Evolutionary conservation across 2,329 filamentous ascomycete species (phyloP), one percentile per base, ranked within the genome.

Genomic region (Corynespora cassiicola): DNA sequence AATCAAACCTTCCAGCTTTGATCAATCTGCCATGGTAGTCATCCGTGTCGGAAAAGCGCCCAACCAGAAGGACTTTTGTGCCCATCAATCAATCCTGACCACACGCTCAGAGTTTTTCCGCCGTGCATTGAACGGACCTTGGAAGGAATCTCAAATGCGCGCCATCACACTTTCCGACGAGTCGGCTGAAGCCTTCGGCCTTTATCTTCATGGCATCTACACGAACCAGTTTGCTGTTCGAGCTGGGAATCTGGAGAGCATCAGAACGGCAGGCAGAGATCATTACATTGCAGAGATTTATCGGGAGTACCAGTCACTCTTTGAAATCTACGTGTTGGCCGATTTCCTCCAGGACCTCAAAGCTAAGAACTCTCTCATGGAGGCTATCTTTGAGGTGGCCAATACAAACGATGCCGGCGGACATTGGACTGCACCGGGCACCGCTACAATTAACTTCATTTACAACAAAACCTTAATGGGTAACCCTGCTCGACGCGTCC

Each of bases 21-120:
- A n/a, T n/a, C n/a, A n/a, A n/a, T n/a, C n/a, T n/a, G 7, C 25
- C 12, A n/a, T 25, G n/a, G 10, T 50, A n/a, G 37, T 29, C 1
- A 18, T 47, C 8, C 22, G 22, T n/a, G 47, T 51, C 3, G 47
- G 47, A 1, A 11, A 31, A 6, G 20, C 9, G 1, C 17, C 21
- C 4, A 11, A 31, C 1, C 18, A 33, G 3, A 8, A 40, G 20
- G 27, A 30, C 1, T 54, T 54, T 22, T 8, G 15, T 8, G 37
- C 48, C 4, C 47, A 58, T 18, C 39, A 52, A 12, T 12, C 10
- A 1, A 30, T 52, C 2, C 28, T 56, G 2, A 40, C 23, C n/a
- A 4, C 36, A 2, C 43, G 34, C 11, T 52, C 52, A 0, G 35
- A 37, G 11, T 56, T 52, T 38, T 52, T 56, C 29, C 36, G 35